Conservation (phyloP, 2,329 filamentous ascomycete species). For the Pestalotiopsis fici region DNA sequence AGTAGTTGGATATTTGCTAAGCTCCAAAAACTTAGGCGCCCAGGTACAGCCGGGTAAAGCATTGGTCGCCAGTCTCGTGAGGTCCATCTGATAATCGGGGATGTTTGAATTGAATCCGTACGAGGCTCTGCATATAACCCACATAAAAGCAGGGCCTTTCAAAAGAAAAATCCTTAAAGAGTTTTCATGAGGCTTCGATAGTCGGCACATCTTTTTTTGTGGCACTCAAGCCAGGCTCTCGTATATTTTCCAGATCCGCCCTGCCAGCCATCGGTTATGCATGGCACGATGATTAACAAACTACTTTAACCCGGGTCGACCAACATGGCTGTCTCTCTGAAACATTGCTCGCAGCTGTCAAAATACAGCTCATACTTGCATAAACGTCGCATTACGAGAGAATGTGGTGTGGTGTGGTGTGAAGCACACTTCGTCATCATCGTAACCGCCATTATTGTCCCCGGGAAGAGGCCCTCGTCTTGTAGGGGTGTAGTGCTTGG, state of each 20-base stretch:
- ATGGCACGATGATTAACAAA: too few relatives aligned
- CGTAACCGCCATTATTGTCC: neutral
- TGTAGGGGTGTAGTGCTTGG: neutral
- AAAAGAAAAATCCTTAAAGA: neutral
- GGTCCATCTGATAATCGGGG: neutral
- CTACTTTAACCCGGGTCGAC: neutral
- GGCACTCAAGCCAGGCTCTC: neutral
- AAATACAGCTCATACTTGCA: constrained; percentile 17
- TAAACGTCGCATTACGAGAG: constrained; percentile 19
- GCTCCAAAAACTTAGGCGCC: constrained; percentile 44
- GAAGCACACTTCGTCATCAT: neutral
- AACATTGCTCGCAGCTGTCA: constrained; percentile 16
- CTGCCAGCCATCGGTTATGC: neutral
- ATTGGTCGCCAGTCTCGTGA: neutral
- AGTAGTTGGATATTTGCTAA: constrained; percentile 20
- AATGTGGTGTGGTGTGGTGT: neutral
- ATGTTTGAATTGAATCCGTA: neutral
- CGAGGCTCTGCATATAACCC: neutral
- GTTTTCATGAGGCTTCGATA: neutral
- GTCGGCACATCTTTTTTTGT: neutral
- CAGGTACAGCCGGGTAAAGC: constrained; percentile 46
- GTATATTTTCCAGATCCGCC: neutral
- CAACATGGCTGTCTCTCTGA: constrained; percentile 18
- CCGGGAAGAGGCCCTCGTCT: neutral
- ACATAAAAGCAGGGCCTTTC: neutral